Evolutionary conservation across 2,329 filamentous ascomycete genomes (phyloP).

Genomic region (Lachnellula subtilissima): DNA sequence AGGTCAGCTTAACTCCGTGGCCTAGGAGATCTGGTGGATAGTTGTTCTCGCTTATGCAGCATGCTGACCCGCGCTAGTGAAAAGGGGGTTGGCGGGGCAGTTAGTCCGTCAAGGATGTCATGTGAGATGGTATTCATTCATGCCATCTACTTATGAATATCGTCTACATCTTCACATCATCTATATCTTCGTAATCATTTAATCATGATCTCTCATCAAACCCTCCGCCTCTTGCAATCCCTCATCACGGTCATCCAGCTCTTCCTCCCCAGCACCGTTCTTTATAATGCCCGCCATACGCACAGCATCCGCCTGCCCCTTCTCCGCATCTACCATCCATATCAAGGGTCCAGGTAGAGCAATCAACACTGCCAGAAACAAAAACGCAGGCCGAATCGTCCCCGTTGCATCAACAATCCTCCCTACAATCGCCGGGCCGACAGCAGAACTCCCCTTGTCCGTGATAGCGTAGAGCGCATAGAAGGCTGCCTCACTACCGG

Average conservation of each 20-base stretch:
- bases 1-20: not conserved
- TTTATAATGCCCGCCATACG: slow-evolving; percentile 46
- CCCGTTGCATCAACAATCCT: slow-evolving; percentile 81
- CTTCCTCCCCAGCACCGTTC: slow-evolving; percentile 4
- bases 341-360: slow-evolving; percentile 79
- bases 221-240: slow-evolving; percentile 11
- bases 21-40: no score
- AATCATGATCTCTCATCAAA: slow-evolving; percentile 22
- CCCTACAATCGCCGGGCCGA: slow-evolving; percentile 89
- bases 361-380: slow-evolving; percentile 79
- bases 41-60: not conserved
- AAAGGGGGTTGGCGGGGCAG: no score
- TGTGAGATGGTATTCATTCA: no score
- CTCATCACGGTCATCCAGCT: slow-evolving; percentile 1
- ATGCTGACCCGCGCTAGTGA: not conserved
- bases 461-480: slow-evolving; percentile 96
- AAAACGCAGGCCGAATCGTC: slow-evolving; percentile 79
- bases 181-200: not conserved
- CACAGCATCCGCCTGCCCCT: slow-evolving; percentile 64
- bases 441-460: slow-evolving; percentile 90
- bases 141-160: no score
- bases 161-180: no score
- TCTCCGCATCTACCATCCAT: slow-evolving; percentile 76
- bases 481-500: slow-evolving; percentile 89
- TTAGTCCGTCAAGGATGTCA: no score